Conservation (phyloP, 1,284 basidiomycete species). For the Phylloboletellus chloephorus region DNA sequence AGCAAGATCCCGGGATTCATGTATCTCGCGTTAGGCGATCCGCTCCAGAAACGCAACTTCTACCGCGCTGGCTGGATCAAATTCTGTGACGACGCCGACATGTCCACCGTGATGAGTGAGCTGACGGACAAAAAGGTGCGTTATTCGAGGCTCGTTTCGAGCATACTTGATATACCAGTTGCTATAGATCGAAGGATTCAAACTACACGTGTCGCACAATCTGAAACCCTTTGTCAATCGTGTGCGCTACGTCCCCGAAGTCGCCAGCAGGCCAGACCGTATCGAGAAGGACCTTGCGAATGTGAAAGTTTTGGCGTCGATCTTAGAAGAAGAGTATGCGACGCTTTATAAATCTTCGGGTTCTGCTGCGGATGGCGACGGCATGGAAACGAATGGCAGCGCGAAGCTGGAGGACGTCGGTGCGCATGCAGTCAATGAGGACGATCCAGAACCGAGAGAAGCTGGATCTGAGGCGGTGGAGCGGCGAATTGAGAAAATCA, state of each 20-base stretch:
- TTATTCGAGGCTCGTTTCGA: conserved; percentile 7
- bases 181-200: conserved; percentile 84
- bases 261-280: conserved; percentile 72
- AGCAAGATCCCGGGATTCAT: conserved; percentile 62
- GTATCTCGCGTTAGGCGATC: conserved; percentile 86
- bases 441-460: conserved; percentile 54
- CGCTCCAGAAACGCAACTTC: conserved; percentile 83
- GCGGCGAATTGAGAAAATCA: conserved; percentile 66
- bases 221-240: conserved; percentile 73
- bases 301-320: conserved; percentile 61
- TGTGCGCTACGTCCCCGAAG: conserved; percentile 74
- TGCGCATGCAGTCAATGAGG: conserved; percentile 42
- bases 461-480: conserved; percentile 66
- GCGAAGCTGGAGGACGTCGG: conserved; percentile 34
- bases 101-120: conserved; percentile 64
- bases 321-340: conserved; percentile 66
- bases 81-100: conserved; percentile 79
- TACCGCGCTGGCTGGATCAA: conserved; percentile 90
- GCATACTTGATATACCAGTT: conserved; percentile 9
- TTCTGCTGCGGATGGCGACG: conserved; percentile 20
- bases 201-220: conserved; percentile 83
- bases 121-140: conserved; percentile 79
- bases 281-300: conserved; percentile 74
- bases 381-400: conserved; percentile 31
- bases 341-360: conserved; percentile 41